Evolutionary conservation across 2,329 filamentous ascomycete species (phyloP), one percentile per base, ranked within the genome.

Genomic region (Ophiobolus disseminans): DNA sequence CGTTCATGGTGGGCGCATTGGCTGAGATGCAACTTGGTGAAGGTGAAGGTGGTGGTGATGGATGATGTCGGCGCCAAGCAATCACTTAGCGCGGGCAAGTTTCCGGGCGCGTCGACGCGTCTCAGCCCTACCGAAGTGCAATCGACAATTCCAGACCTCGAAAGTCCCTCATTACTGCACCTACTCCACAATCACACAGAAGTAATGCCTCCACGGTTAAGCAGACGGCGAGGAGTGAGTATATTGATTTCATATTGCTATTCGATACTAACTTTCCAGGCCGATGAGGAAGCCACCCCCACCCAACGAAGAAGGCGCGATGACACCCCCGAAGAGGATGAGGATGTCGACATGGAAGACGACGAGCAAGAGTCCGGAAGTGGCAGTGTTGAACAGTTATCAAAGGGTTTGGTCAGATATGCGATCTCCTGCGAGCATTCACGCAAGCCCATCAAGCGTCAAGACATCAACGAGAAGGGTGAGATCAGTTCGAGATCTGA

Each of bases 381-480:
- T 32, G 58, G 60, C 4, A 73, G 60, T 42, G 47, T 72, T 3
- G 69, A 73, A 13, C 76, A 76, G 36, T 76, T 85, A 68, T 79
- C 83, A 5, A 86, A 85, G 66, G 85, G 84, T 62, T 69, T 87
- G 44, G 82, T 87, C 35, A 81, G 85, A 2, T 74, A 86, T 31
- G 85, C 84, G 1, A 66, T 87, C 8, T 76, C 84, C 5, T 82
- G 80, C 68, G 85, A 87, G 59, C 84, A 83, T 63, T 76, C 83
- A 17, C 78, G 85, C 13, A 76, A 75, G 43, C 80, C 82, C 0
- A 81, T 87, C 37, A 80, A 83, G 30, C 73, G 85, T 23, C 73
- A 73, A 25, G 85, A 87, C 40, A 81, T 87, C 51, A 79, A 74
- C 43, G 73, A 79, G 40, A 86, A 85, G 64, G 71, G 73, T 71